Evolutionary conservation across 1,139 yeast species (phyloP), one percentile per base, ranked within the genome.

Genomic region (Candida freyschussii): DNA sequence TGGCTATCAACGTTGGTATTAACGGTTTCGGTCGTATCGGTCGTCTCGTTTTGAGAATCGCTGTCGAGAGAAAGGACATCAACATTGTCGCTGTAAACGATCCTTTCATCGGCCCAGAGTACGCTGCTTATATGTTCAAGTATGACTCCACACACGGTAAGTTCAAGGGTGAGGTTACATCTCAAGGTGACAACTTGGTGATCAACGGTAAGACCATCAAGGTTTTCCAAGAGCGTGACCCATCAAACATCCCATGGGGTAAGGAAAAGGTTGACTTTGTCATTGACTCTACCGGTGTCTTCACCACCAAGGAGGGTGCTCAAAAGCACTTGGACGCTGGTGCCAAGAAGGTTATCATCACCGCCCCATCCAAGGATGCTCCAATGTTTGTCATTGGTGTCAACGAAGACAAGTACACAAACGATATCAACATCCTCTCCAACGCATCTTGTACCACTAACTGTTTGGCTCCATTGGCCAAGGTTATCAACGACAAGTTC

Each of bases 11-110:
- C 43, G 69, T 81, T 63, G 91, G 91, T 72, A 82, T 81, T 64
- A 81, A 81, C 79, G 91, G 91, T 59, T 81, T 81, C 79, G 93
- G 93, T 55, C 78, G 93, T 67, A 81, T 81, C 55, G 93, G 93
- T 52, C 85, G 93, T 67, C 76, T 81, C 59, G 76, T 78, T 50
- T 70, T 80, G 60, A 78, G 93, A 73, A 73, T 79, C 59, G 91
- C 91, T 48, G 68, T 80, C 53, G 52, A 57, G 48, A 75, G 83
- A 75, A 66, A 71, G 50, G 83, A 47, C 43, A 49, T 81, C 56
- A 69, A 77, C 57, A 83, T 81, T 51, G 85, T 80, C 44, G 89
- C 87, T 55, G 67, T 81, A 72, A 81, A 81, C 62, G 89, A 81
- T 65, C 93, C 93, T 47, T 81, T 81, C 74, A 81, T 81, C 60